Evolutionary conservation across 2,329 filamentous ascomycete genomes (phyloP), one percentile per base, ranked within the genome.

Genomic region (Paecilomyces sp.): DNA sequence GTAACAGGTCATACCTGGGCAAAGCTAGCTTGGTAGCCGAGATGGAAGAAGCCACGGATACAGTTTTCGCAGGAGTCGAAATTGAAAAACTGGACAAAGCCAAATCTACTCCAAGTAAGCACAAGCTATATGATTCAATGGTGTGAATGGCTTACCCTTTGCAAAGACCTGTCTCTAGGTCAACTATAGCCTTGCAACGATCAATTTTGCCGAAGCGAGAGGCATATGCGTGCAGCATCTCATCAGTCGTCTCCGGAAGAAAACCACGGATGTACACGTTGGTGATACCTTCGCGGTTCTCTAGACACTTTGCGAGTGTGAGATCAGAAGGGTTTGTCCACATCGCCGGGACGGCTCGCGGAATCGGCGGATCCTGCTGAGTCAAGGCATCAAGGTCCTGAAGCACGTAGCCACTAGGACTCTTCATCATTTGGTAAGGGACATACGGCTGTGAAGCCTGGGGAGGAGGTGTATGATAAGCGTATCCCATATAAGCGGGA

Each of bases 211-310:
- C 95, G 71, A 97, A 99, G 56, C 93, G 90, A 66, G 85, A 82
- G 52, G 93, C 89, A 77, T 94, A 97, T 52, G 83, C 82, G 67
- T 89, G 84, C 18, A 99, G 81, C 72, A 95, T 88, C 56, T 95
- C 90, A 70, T 99, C 94, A 55, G 95, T 94, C 0, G 93, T 99
- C 68, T 95, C 93, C 0, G 94, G 93, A 64, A 96, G 90, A 63
- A 99, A 88, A 18, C 95, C 95, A 62, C 94, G 91, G 64, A 99
- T 97, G 80, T 99, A 99, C 65, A 99, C 93, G 70, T 99, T 99
- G 64, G 92, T 94, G 72, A 97, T 96, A 53, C 92, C 92, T 55
- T 90, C 94, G 61, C 92, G 89, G 70, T 97, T 97, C 77, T 96
- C 91, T 55, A 99, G 82, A 71, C 92, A 96, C 75, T 96, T 92